phyloP scores from a whole-genome alignment of 148 eudicot genomes.

The Hydrangea macrophylla region DNA sequence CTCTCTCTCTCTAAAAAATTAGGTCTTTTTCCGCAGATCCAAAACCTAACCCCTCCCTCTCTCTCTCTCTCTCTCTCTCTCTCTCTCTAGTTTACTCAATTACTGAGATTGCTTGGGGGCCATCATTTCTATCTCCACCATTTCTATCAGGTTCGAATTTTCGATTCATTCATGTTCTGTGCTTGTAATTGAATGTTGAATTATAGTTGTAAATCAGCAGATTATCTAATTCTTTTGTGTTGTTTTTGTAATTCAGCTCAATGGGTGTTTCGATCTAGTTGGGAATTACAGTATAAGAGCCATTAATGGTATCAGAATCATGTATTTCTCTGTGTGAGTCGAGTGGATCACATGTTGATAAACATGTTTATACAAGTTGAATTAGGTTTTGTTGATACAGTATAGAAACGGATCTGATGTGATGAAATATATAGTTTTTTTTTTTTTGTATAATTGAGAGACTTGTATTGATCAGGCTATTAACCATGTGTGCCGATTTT shows the following conservation, averaged over 20 bases:
- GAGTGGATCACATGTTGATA: slow-evolving; percentile 5
- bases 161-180: background rate
- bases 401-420: background rate
- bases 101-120: background rate
- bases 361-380: background rate
- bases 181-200: background rate
- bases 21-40: slow-evolving; percentile 13
- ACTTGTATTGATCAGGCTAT: background rate
- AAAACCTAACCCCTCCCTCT: background rate
- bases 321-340: slow-evolving; percentile 1
- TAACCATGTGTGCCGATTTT: background rate
- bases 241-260: slow-evolving; percentile 1
- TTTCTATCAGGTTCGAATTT: background rate
- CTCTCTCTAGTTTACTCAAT: background rate
- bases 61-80: background rate
- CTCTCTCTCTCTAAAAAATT: slow-evolving; percentile 1
- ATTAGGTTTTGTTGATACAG: slow-evolving; percentile 1
- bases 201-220: background rate
- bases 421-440: no score
- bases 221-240: background rate
- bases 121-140: background rate
- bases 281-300: background rate
- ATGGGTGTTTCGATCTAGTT: slow-evolving; percentile 8
- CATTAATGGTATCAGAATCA: background rate
- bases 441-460: background rate